A percentile compares a stretch with the other conserved stretches of the same genome.
These are phyloP conservation scores for Pyrenophora tritici-repentis DNA, from an alignment of 2,329 filamentous ascomycete genomes.

Conservation along the genomic window DNA sequence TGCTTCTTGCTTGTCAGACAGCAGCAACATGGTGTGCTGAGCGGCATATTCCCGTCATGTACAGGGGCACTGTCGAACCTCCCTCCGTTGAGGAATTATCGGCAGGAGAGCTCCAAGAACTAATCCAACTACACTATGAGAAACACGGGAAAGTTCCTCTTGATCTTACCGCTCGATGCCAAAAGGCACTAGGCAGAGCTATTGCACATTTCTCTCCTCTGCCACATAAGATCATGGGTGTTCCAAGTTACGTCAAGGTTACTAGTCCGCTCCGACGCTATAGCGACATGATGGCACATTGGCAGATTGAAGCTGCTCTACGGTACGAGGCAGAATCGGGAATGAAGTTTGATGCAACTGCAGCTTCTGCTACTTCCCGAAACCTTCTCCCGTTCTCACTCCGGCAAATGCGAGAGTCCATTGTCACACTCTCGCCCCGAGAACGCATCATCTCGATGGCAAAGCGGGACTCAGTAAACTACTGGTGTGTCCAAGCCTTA, in stretches of 20 bases:
- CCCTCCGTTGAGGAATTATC: slow-evolving; percentile 12
- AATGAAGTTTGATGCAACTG: slow-evolving; percentile 44
- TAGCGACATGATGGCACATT: slow-evolving; percentile 65
- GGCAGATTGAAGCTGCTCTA: slow-evolving; percentile 67
- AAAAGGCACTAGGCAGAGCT: slow-evolving; percentile 48
- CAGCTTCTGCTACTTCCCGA: slow-evolving; percentile 34
- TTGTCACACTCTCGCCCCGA: slow-evolving; percentile 52
- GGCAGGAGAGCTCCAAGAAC: slow-evolving; percentile 31
- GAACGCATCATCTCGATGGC: slow-evolving; percentile 51
- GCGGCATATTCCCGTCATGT: slow-evolving; percentile 57
- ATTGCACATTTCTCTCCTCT: slow-evolving; percentile 55
- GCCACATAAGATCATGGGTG: slow-evolving; percentile 57
- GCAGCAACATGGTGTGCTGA: slow-evolving; percentile 59
- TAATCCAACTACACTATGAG: slow-evolving; percentile 46
- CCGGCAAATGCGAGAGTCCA: slow-evolving; percentile 54
- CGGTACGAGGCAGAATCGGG: slow-evolving; percentile 59
- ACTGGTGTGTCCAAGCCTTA: slow-evolving; percentile 61
- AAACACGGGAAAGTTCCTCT: slow-evolving; percentile 44
- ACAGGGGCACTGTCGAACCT: slow-evolving; percentile 48
- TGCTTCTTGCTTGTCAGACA: slow-evolving; percentile 62
- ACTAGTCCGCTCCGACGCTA: slow-evolving; percentile 67
- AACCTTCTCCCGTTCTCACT: slow-evolving; percentile 59
- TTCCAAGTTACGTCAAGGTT: slow-evolving; percentile 60
- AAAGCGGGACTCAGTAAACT: slow-evolving; percentile 43
- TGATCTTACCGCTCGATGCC: slow-evolving; percentile 49